Evolutionary conservation across 768 basidiomycete genomes (phyloP).

Genomic region (Kwoniella europaea): DNA sequence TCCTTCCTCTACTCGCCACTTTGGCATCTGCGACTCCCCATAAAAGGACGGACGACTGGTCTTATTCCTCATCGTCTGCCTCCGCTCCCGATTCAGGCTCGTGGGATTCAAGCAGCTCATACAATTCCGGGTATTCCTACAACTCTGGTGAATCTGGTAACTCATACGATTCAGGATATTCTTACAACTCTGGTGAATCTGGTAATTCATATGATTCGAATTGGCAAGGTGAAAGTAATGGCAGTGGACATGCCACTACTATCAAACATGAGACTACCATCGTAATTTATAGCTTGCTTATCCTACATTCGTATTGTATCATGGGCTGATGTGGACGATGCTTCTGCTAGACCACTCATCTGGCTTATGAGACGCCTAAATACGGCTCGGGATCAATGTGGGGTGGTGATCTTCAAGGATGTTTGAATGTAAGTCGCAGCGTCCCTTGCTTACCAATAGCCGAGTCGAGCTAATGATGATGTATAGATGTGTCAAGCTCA

Average conservation of each 20-base stretch:
- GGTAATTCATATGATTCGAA: constrained; percentile 2
- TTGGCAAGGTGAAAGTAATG: not conserved
- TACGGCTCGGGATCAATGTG: constrained; percentile 15
- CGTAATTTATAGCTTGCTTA: not conserved
- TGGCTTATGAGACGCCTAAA: constrained; percentile 11
- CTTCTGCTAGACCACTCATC: too few species aligned
- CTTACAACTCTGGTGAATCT: not conserved
- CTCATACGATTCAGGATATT: not conserved
- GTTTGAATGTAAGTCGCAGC: constrained; percentile 3
- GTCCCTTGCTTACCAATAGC: too few species aligned
- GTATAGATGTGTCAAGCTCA: constrained; percentile 10
- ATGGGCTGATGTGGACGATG: too few species aligned
- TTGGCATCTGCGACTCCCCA: not conserved
- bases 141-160: not conserved
- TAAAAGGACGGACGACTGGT: not conserved
- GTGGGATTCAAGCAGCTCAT: not conserved
- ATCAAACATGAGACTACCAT: constrained; percentile 12
- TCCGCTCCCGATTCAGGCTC: not conserved
- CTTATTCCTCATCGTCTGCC: not conserved
- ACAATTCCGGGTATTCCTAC: not conserved
- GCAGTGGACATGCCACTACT: not conserved
- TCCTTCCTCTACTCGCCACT: not conserved
- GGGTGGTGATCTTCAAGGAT: constrained; percentile 15
- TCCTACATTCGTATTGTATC: too few species aligned
- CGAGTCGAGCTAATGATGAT: too few species aligned